These are phyloP conservation scores for Grosmannia huntii DNA, from an alignment of 2,329 filamentous ascomycete genomes.

Conservation along the genomic window DNA sequence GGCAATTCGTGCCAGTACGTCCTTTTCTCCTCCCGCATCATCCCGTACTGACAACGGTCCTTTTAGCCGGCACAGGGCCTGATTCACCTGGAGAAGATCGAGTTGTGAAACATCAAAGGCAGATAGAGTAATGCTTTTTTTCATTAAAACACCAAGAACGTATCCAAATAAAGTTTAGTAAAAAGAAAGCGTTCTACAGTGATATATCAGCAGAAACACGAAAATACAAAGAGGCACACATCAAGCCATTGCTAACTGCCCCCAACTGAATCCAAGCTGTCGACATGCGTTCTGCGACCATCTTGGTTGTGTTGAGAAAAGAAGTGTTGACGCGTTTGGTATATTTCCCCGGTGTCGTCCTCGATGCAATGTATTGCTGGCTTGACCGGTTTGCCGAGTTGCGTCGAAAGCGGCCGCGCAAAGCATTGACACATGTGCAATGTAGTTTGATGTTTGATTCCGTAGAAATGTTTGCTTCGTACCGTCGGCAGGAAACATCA, in stretches of 20 bases:
- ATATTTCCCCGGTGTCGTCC: neutral
- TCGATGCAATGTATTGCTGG: neutral
- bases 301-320: neutral
- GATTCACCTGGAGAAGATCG: slow-evolving; percentile 46
- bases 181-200: slow-evolving; percentile 8
- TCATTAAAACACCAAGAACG: neutral
- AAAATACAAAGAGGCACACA: slow-evolving; percentile 10
- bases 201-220: slow-evolving; percentile 12
- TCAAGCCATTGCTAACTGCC: slow-evolving; percentile 6
- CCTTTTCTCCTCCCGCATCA: neutral
- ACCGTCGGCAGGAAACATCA: neutral
- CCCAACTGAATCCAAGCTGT: slow-evolving; percentile 4
- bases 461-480: neutral
- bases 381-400: neutral
- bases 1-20: slow-evolving; percentile 78
- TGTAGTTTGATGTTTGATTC: neutral
- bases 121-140: neutral
- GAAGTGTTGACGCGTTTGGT: neutral
- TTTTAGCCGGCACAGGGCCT: slow-evolving; percentile 49
- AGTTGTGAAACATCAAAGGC: slow-evolving; percentile 17
- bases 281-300: neutral
- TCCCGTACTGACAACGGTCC: neutral
- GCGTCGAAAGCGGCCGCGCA: neutral
- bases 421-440: neutral
- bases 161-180: neutral